Conservation (phyloP, 192 early-diverging fungal species). For the Coemansia sp. region DNA sequence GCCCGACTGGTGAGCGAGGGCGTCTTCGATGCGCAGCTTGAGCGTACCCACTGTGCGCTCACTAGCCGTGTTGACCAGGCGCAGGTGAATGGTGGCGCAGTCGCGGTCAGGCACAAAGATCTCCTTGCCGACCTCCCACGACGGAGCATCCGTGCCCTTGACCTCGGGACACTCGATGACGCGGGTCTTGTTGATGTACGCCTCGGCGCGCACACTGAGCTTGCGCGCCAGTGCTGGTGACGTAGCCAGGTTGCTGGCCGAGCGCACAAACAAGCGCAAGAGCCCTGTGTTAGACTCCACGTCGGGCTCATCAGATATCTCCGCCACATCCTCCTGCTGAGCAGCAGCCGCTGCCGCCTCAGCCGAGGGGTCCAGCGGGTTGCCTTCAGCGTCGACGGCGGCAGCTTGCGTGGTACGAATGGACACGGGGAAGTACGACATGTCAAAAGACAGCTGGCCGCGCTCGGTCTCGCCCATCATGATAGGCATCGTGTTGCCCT, state of each 20-base stretch:
- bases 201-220: constrained; percentile 57
- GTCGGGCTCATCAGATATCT: constrained; percentile 48
- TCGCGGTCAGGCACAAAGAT: constrained; percentile 72
- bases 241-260: constrained; percentile 64
- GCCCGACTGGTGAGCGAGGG: constrained; percentile 42
- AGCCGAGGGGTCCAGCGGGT: constrained; percentile 41
- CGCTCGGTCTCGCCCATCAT: constrained; percentile 52
- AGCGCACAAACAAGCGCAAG: constrained; percentile 64
- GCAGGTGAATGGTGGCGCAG: constrained; percentile 58
- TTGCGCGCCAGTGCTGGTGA: constrained; percentile 46
- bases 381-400: constrained; percentile 36
- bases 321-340: constrained; percentile 22
- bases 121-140: constrained; percentile 72
- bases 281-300: constrained; percentile 68
- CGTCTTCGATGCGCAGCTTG: constrained; percentile 42
- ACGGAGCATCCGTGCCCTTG: constrained; percentile 75
- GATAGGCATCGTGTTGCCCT: constrained; percentile 48
- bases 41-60: constrained; percentile 38
- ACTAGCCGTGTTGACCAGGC: constrained; percentile 56
- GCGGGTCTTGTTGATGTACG: constrained; percentile 58
- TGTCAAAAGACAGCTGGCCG: constrained; percentile 46
- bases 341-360: constrained; percentile 17
- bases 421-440: constrained; percentile 48
- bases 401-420: constrained; percentile 42
- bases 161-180: constrained; percentile 61